Evolutionary conservation across 371 early-diverging fungal genomes (phyloP).

Genomic region (Rhizopus microsporus): DNA sequence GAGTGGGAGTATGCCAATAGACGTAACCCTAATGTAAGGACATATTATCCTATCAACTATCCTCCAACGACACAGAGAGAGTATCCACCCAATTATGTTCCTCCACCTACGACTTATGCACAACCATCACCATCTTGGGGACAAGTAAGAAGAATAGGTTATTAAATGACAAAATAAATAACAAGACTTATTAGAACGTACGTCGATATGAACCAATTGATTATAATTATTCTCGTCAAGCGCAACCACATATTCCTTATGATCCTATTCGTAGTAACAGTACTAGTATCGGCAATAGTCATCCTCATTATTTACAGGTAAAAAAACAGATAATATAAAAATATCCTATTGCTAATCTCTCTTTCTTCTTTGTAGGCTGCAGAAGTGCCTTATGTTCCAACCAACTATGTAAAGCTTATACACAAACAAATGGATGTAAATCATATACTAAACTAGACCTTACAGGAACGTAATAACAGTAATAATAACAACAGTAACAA

Average conservation of each 20-base stretch:
- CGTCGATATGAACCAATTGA: slow-evolving; percentile 1
- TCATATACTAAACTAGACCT: background rate
- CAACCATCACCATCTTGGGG: slow-evolving; percentile 5
- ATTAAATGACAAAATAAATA: background rate
- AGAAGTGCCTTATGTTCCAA: background rate
- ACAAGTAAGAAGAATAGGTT: slow-evolving; percentile 1
- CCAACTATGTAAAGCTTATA: background rate
- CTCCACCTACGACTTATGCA: background rate
- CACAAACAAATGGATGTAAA: background rate
- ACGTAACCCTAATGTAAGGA: slow-evolving; percentile 12
- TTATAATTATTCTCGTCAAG: slow-evolving; percentile 1
- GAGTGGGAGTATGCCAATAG: slow-evolving; percentile 24
- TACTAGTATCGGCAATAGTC: background rate
- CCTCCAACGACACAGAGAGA: background rate
- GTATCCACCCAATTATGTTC: background rate
- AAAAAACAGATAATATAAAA: background rate
- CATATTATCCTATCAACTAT: slow-evolving; percentile 7
- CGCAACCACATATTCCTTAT: slow-evolving; percentile 12
- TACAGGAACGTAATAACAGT: slow-evolving; percentile 12
- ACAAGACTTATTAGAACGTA: background rate
- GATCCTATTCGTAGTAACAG: slow-evolving; percentile 24
- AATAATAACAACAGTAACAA: background rate
- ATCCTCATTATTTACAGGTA: slow-evolving; percentile 2
- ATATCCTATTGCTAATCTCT: background rate
- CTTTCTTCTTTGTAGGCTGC: background rate